A percentile compares a stretch with the other conserved stretches of the same genome.
phyloP scores from a whole-genome alignment of 257 asterid genomes.

The Petunia secreta region DNA sequence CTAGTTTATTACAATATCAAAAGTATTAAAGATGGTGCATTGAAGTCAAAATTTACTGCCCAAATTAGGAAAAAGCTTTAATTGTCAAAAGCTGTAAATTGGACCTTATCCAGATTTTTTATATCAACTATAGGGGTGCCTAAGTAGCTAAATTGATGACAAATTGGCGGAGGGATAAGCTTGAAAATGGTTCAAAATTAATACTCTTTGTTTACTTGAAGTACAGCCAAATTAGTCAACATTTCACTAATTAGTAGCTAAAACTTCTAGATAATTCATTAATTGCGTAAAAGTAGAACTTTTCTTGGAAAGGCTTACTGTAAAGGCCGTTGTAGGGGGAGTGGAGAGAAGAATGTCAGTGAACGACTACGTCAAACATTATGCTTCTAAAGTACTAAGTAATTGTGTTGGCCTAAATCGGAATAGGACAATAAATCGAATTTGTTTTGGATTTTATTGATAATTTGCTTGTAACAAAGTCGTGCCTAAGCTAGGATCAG shows the following conservation, averaged over 20 bases:
- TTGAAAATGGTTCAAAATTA: background rate
- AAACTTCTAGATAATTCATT: background rate
- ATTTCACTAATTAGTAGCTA: background rate
- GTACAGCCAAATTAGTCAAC: background rate
- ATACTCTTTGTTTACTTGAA: background rate
- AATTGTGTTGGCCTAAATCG: too few species aligned
- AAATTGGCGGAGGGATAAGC: background rate
- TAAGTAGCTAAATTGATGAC: background rate
- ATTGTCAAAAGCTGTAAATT: background rate
- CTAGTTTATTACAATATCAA: background rate
- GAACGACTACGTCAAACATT: background rate
- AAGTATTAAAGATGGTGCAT: background rate
- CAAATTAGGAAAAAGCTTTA: background rate
- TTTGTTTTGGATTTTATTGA: too few species aligned
- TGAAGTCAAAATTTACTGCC: conserved; percentile 21
- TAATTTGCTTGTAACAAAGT: too few species aligned
- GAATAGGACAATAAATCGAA: too few species aligned
- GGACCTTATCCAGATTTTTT: background rate
- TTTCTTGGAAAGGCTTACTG: background rate
- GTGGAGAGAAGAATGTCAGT: background rate
- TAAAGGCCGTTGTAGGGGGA: background rate
- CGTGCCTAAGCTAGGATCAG: too few species aligned
- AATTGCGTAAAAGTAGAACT: background rate
- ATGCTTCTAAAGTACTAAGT: too few species aligned
- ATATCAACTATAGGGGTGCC: background rate